Conservation (phyloP, 78 protist species). For the Dictyostelium purpureum region DNA sequence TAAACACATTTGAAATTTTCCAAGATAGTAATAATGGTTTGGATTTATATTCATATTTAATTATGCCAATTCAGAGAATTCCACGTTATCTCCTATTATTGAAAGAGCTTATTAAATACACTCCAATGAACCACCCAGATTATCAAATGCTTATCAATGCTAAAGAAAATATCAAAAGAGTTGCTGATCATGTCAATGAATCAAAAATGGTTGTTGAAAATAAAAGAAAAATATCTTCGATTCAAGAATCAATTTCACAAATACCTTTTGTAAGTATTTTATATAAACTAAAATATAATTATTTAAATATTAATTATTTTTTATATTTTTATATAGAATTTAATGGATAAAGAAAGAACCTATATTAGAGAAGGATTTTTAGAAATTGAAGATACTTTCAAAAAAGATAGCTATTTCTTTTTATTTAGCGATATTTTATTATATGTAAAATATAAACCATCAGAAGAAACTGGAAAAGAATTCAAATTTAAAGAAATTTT, state of each 20-base stretch:
- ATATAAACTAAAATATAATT: no score
- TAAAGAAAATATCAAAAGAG: constrained; percentile 43
- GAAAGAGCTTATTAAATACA: constrained; percentile 63
- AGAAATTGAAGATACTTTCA: constrained; percentile 64
- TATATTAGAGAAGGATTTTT: constrained; percentile 76
- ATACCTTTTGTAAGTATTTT: constrained; percentile 9
- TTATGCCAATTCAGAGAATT: constrained; percentile 76
- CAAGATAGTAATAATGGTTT: constrained; percentile 67
- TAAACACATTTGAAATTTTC: constrained; percentile 58
- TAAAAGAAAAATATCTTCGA: constrained; percentile 37
- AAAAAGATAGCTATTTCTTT: constrained; percentile 70
- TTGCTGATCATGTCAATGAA: constrained; percentile 69
- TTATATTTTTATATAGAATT: background rate
- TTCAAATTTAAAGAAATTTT: constrained; percentile 65
- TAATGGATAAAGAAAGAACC: constrained; percentile 34
- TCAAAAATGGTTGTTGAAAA: constrained; percentile 51
- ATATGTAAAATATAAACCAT: constrained; percentile 66
- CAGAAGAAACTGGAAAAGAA: constrained; percentile 77
- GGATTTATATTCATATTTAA: constrained; percentile 57
- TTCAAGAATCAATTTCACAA: constrained; percentile 47
- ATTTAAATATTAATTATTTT: background rate
- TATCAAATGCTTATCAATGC: constrained; percentile 23
- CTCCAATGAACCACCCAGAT: constrained; percentile 54
- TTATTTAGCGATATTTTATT: constrained; percentile 52
- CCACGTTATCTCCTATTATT: constrained; percentile 55